Evolutionary conservation across 148 eudicot genomes (phyloP).

Genomic region (Silene latifolia): DNA sequence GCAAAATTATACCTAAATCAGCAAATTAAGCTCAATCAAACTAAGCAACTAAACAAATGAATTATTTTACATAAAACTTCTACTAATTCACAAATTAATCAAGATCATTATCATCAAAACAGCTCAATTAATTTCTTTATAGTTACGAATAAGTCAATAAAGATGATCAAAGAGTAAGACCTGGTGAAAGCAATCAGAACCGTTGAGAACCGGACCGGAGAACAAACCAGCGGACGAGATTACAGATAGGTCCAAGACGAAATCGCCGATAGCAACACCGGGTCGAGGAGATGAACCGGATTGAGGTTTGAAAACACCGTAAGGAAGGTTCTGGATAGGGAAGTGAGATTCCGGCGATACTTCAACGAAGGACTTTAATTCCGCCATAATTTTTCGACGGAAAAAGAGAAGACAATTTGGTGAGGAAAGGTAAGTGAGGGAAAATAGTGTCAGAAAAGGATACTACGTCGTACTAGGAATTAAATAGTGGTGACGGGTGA

Average conservation of each 20-base stretch:
- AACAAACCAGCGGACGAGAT: conserved; percentile 57
- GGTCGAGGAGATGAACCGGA: conserved; percentile 55
- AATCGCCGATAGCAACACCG: conserved; percentile 84
- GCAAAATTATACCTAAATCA: too few species aligned
- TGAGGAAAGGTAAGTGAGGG: not conserved
- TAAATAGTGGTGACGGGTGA: not conserved
- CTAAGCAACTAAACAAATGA: too few species aligned
- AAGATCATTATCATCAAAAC: not conserved
- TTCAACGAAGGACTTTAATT: conserved; percentile 58
- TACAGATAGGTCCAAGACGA: conserved; percentile 72
- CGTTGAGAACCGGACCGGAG: conserved; percentile 58
- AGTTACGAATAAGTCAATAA: not conserved
- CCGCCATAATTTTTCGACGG: conserved; percentile 29
- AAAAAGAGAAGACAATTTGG: not conserved
- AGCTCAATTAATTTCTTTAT: too few species aligned
- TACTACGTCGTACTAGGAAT: not conserved
- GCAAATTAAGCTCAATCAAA: too few species aligned
- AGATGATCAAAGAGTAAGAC: conserved; percentile 22
- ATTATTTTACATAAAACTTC: too few species aligned
- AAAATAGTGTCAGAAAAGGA: not conserved
- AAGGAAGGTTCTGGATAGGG: conserved; percentile 87
- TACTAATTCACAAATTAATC: too few species aligned
- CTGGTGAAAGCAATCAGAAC: conserved; percentile 86
- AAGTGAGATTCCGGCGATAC: conserved; percentile 74
- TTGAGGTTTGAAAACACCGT: conserved; percentile 68